These are phyloP conservation scores for Fusarium tupiense DNA, from an alignment of 2,329 filamentous ascomycete species.

Conservation along the genomic window DNA sequence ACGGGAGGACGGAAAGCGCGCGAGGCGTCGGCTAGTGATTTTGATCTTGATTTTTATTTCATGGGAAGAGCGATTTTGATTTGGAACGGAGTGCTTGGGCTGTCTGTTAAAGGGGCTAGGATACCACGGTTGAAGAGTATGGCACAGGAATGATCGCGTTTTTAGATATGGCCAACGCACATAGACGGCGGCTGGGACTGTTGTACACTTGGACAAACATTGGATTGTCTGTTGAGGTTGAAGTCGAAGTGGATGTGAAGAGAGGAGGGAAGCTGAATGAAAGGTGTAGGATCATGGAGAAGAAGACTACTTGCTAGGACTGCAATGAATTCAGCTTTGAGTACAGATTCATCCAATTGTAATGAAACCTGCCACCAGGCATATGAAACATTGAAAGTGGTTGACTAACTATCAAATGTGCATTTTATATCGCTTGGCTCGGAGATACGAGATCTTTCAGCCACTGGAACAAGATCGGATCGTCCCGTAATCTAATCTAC, in stretches of 20 bases:
- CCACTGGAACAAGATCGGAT: neutral
- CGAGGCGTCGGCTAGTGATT: slow-evolving; percentile 40
- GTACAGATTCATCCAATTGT: slow-evolving; percentile 11
- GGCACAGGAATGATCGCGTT: slow-evolving; percentile 18
- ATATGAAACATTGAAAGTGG: neutral
- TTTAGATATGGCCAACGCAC: slow-evolving; percentile 32
- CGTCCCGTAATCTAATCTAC: neutral
- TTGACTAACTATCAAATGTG: neutral
- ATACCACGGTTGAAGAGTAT: slow-evolving; percentile 19
- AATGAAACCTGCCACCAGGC: slow-evolving; percentile 17
- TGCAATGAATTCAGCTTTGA: neutral
- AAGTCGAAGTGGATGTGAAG: neutral
- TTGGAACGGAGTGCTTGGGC: slow-evolving; percentile 29
- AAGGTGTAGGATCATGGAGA: slow-evolving; percentile 10
- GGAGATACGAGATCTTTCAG: neutral
- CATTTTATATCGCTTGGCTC: neutral
- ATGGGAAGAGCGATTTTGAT: slow-evolving; percentile 36
- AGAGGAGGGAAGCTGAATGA: neutral
- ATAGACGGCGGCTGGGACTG: slow-evolving; percentile 29
- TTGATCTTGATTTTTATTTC: slow-evolving; percentile 38
- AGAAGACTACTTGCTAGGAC: slow-evolving; percentile 5
- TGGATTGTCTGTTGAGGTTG: neutral
- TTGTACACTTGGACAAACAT: slow-evolving; percentile 23
- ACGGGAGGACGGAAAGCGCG: slow-evolving; percentile 41
- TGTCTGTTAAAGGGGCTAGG: slow-evolving; percentile 9